A percentile compares a stretch with the other conserved stretches of the same genome.
Conservation (phyloP, 2,329 filamentous ascomycete species). For the Sclerotinia subarctica region DNA sequence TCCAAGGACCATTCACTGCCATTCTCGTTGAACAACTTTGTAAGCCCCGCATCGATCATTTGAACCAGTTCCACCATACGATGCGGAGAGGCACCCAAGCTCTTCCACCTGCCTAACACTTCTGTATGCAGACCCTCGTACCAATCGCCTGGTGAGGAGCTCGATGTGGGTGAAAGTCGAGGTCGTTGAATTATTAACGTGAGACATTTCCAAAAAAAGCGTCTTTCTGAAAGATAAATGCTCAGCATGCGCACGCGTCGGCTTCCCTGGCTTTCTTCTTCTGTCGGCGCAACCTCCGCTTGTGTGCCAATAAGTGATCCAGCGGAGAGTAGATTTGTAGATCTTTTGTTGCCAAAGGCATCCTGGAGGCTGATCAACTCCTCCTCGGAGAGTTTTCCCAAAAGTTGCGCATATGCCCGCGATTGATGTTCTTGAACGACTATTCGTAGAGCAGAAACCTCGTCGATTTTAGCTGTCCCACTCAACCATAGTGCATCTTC, state of each 20-base stretch:
- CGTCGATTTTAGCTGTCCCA: conserved; percentile 71
- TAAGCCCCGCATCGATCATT: conserved; percentile 48
- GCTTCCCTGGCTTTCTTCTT: conserved; percentile 61
- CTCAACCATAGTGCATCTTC: conserved; percentile 84
- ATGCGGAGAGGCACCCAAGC: conserved; percentile 16
- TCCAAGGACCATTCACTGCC: conserved; percentile 47
- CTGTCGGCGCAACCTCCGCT: conserved; percentile 47
- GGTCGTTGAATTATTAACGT: conserved; percentile 15
- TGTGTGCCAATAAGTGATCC: conserved; percentile 38
- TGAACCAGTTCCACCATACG: conserved; percentile 44
- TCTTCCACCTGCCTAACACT: conserved; percentile 14
- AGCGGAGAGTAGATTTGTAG: conserved; percentile 54
- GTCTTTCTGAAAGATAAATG: conserved; percentile 69
- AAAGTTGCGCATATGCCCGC: conserved; percentile 68
- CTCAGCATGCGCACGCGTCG: conserved; percentile 66
- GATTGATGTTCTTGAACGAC: conserved; percentile 81
- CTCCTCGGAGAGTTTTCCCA: conserved; percentile 70
- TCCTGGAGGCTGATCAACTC: conserved; percentile 74
- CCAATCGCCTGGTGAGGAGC: not conserved
- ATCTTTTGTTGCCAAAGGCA: conserved; percentile 63
- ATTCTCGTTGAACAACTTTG: conserved; percentile 37
- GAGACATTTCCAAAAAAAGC: conserved; percentile 61
- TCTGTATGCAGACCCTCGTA: conserved; percentile 5
- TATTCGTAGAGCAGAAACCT: conserved; percentile 77
- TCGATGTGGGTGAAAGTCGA: not conserved